phyloP scores from a whole-genome alignment of 441 rosid species.

The Bocquillonia castaneifolia region DNA sequence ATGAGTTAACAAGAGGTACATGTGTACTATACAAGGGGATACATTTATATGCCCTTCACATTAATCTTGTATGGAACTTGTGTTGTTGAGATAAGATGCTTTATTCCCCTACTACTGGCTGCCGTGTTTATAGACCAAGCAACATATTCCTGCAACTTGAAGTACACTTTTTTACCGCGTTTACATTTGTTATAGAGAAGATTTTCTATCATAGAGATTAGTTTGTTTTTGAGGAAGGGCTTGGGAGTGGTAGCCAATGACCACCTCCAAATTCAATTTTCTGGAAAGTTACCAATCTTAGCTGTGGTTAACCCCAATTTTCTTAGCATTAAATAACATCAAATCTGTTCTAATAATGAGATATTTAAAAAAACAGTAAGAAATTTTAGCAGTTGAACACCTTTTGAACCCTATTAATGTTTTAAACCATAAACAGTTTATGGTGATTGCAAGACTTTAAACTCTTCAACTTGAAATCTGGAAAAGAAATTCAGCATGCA shows the following conservation, averaged over 20 bases:
- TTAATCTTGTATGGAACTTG: neutral
- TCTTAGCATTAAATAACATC: neutral
- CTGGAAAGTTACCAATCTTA: neutral
- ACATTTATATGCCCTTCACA: neutral
- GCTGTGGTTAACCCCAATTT: neutral
- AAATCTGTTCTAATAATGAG: neutral
- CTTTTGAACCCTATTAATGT: neutral
- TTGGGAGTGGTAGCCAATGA: neutral
- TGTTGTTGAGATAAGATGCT: constrained; percentile 2
- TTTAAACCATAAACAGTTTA: neutral
- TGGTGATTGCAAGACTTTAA: neutral
- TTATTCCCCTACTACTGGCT: neutral
- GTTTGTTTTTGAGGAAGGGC: neutral
- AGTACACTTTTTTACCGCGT: no score
- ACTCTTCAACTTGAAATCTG: neutral
- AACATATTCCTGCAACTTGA: constrained; percentile 9
- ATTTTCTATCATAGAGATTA: neutral
- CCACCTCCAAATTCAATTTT: neutral
- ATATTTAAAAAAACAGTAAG: neutral
- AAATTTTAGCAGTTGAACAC: neutral
- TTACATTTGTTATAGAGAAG: neutral
- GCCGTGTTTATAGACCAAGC: constrained; percentile 3
- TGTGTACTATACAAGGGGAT: no score
- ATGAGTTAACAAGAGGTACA: neutral
- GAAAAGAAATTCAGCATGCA: neutral